Base-by-base conservation (phyloP, 148 eudicot species). In the Amaranthus hypochondriacus region DNA sequence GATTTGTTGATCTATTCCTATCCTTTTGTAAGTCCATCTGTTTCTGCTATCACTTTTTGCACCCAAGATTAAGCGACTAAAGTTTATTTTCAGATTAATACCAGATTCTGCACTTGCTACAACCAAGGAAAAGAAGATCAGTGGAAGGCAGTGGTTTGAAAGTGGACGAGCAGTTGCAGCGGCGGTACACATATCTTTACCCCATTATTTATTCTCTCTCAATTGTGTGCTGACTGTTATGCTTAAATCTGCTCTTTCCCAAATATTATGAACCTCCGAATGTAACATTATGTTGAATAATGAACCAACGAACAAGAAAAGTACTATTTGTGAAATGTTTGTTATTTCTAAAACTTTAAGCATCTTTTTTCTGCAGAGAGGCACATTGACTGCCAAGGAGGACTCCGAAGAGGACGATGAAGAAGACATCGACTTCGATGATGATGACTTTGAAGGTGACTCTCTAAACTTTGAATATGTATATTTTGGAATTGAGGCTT, bases 81-180 rank as follows among this genome's bases (percentile, higher is more conserved):
- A n/a, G 44, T 54, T 70, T 68, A 50, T 65, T 71, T 59, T 78
- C 81, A 95, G 98, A 92, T 72, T 90, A 62, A 89, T 95, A 96
- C 97, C 98, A 9, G 98, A 92, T 75, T 81, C 96, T 12, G 97
- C 92, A 69, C 97, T 95, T 73, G 18, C 87, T 60, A 83, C 82
- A 56, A 70, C 89, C 70, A 95, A 95, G 88, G 98, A 95, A 75
- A 95, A 90, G 88, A 95, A 82, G 79, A 83, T 95, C 21, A 65
- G 87, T 0, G 98, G 98, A 63, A 90, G 96, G 75, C 96, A 92
- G 77, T 95, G 96, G 96, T 93, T 95, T 81, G 97, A 91, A 84
- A 89, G 84, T 81, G 98, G 97, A 81, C 77, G 97, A 85, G 98
- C 98, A 76, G 76, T 83, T 67, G 98, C 98, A 60, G 79, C 85